Percentiles rank a stretch among this genome's conserved stretches.
Conservation (phyloP, 2,329 filamentous ascomycete species). For the Sodiomyces alkalinus region DNA sequence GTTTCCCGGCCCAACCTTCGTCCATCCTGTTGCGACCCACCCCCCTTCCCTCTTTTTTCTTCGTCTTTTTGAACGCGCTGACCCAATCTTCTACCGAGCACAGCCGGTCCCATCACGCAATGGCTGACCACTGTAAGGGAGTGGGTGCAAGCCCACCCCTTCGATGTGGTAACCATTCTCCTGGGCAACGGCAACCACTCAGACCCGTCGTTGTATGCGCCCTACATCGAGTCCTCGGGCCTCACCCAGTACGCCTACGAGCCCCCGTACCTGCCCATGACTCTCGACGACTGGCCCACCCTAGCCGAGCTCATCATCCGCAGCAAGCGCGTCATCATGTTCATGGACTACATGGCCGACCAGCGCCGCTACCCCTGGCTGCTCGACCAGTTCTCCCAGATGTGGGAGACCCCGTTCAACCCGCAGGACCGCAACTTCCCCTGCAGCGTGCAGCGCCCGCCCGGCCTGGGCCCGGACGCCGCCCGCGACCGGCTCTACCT, state of each 20-base stretch:
- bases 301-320: slow-evolving; percentile 59
- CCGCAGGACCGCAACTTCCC: slow-evolving; percentile 51
- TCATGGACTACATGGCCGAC: slow-evolving; percentile 75
- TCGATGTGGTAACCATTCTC: slow-evolving; percentile 77
- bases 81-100: slow-evolving; percentile 2
- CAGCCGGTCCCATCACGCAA: slow-evolving; percentile 55
- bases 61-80: too few relatives aligned
- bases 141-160: slow-evolving; percentile 66
- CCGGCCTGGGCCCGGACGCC: slow-evolving; percentile 37
- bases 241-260: slow-evolving; percentile 59
- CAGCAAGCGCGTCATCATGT: slow-evolving; percentile 59
- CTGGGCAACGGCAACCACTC: slow-evolving; percentile 73
- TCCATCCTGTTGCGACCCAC: not conserved
- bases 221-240: slow-evolving; percentile 55
- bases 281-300: slow-evolving; percentile 66
- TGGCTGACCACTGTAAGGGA: slow-evolving; percentile 54
- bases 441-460: slow-evolving; percentile 65
- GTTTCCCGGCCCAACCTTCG: not conserved
- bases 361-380: slow-evolving; percentile 69
- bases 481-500: slow-evolving; percentile 56
- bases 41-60: not conserved
- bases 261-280: slow-evolving; percentile 57
- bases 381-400: slow-evolving; percentile 71
- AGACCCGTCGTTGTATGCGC: slow-evolving; percentile 45
- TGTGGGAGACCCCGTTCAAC: slow-evolving; percentile 87